Percentiles rank a stretch among this genome's conserved stretches.
These are phyloP conservation scores for Fusarium redolens DNA, from an alignment of 2,329 filamentous ascomycete genomes.

Conservation along the genomic window DNA sequence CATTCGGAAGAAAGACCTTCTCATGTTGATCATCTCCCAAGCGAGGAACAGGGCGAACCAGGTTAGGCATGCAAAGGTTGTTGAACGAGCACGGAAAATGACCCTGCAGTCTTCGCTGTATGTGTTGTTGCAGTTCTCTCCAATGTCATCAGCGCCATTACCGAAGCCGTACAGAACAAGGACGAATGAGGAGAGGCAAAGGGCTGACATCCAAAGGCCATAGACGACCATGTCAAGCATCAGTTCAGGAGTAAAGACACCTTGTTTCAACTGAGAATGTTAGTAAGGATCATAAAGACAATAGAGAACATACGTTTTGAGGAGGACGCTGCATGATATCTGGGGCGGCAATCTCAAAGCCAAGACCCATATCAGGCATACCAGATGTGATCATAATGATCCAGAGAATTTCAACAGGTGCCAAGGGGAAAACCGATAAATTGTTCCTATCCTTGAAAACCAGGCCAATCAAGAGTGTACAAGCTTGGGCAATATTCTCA, in stretches of 20 bases:
- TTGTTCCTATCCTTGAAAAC: conserved; percentile 73
- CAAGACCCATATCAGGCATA: conserved; percentile 79
- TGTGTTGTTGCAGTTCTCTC: conserved; percentile 67
- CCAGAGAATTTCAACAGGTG: conserved; percentile 81
- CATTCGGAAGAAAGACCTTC: conserved; percentile 79
- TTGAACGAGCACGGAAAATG: conserved; percentile 76
- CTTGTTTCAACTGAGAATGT: conserved; percentile 52
- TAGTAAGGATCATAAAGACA: neutral
- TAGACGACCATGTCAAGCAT: conserved; percentile 75
- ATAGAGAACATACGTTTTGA: conserved; percentile 60
- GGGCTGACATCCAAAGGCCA: conserved; percentile 73
- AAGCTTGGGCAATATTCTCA: conserved; percentile 76
- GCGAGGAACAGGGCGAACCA: conserved; percentile 81
- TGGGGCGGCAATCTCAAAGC: conserved; percentile 75
- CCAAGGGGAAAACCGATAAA: conserved; percentile 76
- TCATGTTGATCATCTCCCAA: conserved; percentile 79
- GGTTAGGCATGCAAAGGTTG: conserved; percentile 77
- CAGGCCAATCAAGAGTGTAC: conserved; percentile 74
- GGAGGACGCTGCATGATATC: conserved; percentile 78
- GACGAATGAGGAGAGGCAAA: conserved; percentile 65
- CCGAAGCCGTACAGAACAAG: conserved; percentile 64
- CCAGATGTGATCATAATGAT: conserved; percentile 83
- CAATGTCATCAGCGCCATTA: conserved; percentile 62
- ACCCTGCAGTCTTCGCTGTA: conserved; percentile 66
- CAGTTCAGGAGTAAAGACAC: conserved; percentile 74